Evolutionary conservation across 805 yeast genomes (phyloP).

Genomic region (Ogataea ramenticola): DNA sequence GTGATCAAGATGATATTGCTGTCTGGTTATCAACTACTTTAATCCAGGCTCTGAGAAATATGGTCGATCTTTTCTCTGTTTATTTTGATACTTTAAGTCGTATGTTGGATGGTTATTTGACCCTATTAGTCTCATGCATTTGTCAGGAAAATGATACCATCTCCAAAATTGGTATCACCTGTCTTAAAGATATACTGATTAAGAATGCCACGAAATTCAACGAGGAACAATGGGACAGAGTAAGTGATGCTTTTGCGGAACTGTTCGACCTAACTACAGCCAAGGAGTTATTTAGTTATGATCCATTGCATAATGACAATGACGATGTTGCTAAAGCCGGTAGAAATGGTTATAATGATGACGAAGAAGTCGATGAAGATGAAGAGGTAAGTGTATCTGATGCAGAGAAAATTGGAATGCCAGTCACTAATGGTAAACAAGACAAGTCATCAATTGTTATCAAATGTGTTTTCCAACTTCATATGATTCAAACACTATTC

Average conservation of each 20-base stretch:
- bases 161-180: constrained; percentile 88
- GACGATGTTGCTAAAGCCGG: constrained; percentile 7
- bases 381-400: constrained; percentile 26
- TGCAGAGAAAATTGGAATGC: constrained; percentile 23
- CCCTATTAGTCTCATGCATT: constrained; percentile 75
- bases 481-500: constrained; percentile 79
- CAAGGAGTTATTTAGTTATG: constrained; percentile 64
- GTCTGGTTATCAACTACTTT: constrained; percentile 96
- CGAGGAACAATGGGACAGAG: constrained; percentile 64
- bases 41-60: constrained; percentile 87
- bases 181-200: constrained; percentile 72
- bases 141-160: constrained; percentile 97
- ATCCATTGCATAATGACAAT: constrained; percentile 33
- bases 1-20: constrained; percentile 76
- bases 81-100: constrained; percentile 72
- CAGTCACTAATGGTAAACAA: constrained; percentile 32
- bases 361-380: constrained; percentile 20
- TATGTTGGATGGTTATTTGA: constrained; percentile 73
- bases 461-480: constrained; percentile 83
- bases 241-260: constrained; percentile 56
- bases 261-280: constrained; percentile 85
- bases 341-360: constrained; percentile 8
- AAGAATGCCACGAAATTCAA: constrained; percentile 64
- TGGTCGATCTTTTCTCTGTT: constrained; percentile 75
- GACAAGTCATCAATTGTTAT: constrained; percentile 76